Base-by-base conservation (phyloP, 768 basidiomycete genomes). In the Vararia minispora region DNA sequence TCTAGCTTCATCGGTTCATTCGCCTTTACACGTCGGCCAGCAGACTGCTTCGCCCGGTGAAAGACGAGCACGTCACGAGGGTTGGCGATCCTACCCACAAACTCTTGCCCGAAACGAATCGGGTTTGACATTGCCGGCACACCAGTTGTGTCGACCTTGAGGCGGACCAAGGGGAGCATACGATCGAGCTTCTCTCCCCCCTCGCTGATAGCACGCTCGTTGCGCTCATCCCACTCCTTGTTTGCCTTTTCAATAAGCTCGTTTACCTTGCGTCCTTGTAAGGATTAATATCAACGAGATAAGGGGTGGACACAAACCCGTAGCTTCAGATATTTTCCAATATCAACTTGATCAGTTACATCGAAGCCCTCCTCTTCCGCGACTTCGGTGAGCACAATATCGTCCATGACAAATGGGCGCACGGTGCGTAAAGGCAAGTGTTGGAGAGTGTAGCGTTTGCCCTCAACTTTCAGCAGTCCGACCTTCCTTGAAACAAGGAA, bases 21-120 rank as follows among this genome's bases (percentile, higher is more conserved):
- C 32, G 89, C 78, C 46, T 85, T 86, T 20, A 58, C 59, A 5
- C 59, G 50, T 18, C 68, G 63, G 40, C 65, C 50, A 0, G 69
- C 62, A 20, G 66, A 47, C 50, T 79, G 79, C 59, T 87, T 89
- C 28, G 81, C 69, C 16, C 88, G 79, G 56, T 89, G 80, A 62
- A 95, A 98, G 25, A 87, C 73, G 21, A 99, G 73, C 17, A 95
- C 74, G 54, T 98, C 94, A 20, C 89, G 74, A 12, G 95, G 94
- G 54, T 99, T 99, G 9, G 95, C 95, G 25, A 98, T 72, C 16
- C 72, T 72, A 1, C 87, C 88, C 47, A 79, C 74, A 58, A 97
- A 97, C 56, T 94, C 87, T 56, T 94, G 91, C 1, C 95, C 94
- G 55, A 99, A 95, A 8, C 95, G 82, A 36, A 94, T 82, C 17